Conservation (phyloP, 768 basidiomycete species). For the Thelephora ganbajun region DNA sequence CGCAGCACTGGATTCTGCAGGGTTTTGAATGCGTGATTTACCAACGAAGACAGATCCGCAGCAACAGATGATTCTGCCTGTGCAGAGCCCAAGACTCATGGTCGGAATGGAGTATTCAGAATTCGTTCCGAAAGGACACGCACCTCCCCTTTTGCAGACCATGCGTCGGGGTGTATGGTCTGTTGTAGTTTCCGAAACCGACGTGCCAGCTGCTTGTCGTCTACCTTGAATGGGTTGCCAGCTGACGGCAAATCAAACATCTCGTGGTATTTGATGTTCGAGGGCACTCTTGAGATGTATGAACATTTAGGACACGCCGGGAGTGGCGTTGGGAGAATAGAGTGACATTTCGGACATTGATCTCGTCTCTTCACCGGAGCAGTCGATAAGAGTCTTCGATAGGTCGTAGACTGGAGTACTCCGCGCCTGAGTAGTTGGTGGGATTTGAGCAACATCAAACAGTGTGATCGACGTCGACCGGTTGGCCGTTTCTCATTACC, state of each 20-base stretch:
- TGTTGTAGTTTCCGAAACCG: slow-evolving; percentile 63
- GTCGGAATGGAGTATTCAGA: slow-evolving; percentile 8
- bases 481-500: not conserved
- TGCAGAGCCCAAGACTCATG: not conserved
- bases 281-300: slow-evolving; percentile 45
- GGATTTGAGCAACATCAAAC: not conserved
- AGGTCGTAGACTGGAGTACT: slow-evolving; percentile 1
- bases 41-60: slow-evolving; percentile 49
- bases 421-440: not conserved
- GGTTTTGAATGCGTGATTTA: slow-evolving; percentile 75
- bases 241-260: slow-evolving; percentile 49
- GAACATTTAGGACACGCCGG: slow-evolving; percentile 70
- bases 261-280: slow-evolving; percentile 45
- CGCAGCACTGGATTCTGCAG: slow-evolving; percentile 62
- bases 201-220: slow-evolving; percentile 41
- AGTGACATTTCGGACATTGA: slow-evolving; percentile 49
- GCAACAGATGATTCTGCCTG: slow-evolving; percentile 49
- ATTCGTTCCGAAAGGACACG: slow-evolving; percentile 7
- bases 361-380: slow-evolving; percentile 3
- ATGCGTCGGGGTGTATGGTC: slow-evolving; percentile 77
- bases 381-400: slow-evolving; percentile 1
- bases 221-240: slow-evolving; percentile 61
- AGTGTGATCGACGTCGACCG: not conserved
- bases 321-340: slow-evolving; percentile 42
- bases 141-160: slow-evolving; percentile 55